Evolutionary conservation across 75 land plant species (phyloP).

Genomic region (Chamaecyparis obtusa): DNA sequence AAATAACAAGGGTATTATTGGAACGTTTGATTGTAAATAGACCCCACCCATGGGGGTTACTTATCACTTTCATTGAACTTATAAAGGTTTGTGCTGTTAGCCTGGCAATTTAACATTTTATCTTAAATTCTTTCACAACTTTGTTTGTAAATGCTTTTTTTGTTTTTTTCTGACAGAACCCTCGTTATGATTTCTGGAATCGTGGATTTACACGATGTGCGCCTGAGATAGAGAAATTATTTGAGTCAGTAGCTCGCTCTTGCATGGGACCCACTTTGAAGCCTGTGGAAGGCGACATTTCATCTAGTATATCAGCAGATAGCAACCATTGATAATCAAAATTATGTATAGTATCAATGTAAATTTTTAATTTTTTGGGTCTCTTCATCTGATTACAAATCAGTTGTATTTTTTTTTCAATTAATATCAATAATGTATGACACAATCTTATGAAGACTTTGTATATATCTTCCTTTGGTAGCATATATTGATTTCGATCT

Average conservation of each 20-base stretch:
- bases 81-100: slow-evolving; percentile 65
- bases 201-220: slow-evolving; percentile 87
- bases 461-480: not conserved
- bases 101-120: not conserved
- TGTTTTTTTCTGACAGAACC: slow-evolving; percentile 57
- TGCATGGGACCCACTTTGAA: slow-evolving; percentile 77
- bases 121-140: not conserved
- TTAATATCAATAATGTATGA: not conserved
- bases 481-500: not conserved
- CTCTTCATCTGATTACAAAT: not conserved
- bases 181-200: slow-evolving; percentile 90
- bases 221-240: slow-evolving; percentile 93
- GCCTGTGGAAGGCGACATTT: slow-evolving; percentile 65
- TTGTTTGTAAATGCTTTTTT: not conserved
- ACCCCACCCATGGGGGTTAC: slow-evolving; percentile 99
- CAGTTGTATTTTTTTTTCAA: not conserved
- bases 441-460: not conserved
- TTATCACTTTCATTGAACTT: slow-evolving; percentile 95
- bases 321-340: slow-evolving; percentile 13
- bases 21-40: slow-evolving; percentile 91
- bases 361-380: not conserved
- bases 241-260: slow-evolving; percentile 91
- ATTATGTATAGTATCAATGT: not conserved
- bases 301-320: slow-evolving; percentile 26
- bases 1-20: slow-evolving; percentile 89